These are phyloP conservation scores for Ascochyta lentis DNA, from an alignment of 2,329 filamentous ascomycete genomes.

Conservation along the genomic window DNA sequence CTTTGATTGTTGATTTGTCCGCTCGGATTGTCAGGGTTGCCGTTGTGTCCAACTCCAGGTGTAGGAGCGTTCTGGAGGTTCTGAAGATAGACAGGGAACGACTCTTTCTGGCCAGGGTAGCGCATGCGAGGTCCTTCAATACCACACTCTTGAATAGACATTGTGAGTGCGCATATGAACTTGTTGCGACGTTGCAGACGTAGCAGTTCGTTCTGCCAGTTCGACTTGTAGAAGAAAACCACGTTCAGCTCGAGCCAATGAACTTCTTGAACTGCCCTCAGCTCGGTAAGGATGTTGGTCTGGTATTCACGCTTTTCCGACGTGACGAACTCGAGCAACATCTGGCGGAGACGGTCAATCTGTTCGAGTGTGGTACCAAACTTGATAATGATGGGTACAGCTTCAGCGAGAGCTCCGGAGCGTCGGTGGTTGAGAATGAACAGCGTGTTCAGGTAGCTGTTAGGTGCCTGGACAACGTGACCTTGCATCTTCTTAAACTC, in stretches of 20 bases:
- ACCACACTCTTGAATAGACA: conserved; percentile 80
- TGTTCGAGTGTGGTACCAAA: conserved; percentile 85
- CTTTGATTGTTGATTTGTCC: conserved; percentile 46
- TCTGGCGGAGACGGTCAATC: conserved; percentile 80
- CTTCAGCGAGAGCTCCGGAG: conserved; percentile 86
- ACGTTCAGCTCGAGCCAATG: conserved; percentile 89
- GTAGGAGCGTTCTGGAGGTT: conserved; percentile 57
- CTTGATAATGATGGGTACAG: conserved; percentile 81
- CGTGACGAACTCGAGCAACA: conserved; percentile 82
- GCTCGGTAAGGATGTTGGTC: conserved; percentile 82
- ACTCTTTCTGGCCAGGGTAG: conserved; percentile 70
- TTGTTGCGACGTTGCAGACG: conserved; percentile 91
- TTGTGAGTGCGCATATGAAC: conserved; percentile 90
- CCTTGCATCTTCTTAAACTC: conserved; percentile 99
- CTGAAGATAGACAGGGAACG: conserved; percentile 70
- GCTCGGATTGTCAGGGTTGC: conserved; percentile 54
- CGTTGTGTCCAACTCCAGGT: conserved; percentile 51
- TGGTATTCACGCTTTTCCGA: conserved; percentile 91
- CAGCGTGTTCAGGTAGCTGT: conserved; percentile 88
- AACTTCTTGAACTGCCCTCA: conserved; percentile 79
- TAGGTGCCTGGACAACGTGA: conserved; percentile 93
- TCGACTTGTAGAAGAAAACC: conserved; percentile 97
- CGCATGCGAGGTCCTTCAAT: conserved; percentile 84
- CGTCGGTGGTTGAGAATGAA: conserved; percentile 96
- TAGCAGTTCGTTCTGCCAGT: conserved; percentile 92